phyloP scores from a whole-genome alignment of 1,284 basidiomycete genomes.

The Neotropicomus parvogracilis region DNA sequence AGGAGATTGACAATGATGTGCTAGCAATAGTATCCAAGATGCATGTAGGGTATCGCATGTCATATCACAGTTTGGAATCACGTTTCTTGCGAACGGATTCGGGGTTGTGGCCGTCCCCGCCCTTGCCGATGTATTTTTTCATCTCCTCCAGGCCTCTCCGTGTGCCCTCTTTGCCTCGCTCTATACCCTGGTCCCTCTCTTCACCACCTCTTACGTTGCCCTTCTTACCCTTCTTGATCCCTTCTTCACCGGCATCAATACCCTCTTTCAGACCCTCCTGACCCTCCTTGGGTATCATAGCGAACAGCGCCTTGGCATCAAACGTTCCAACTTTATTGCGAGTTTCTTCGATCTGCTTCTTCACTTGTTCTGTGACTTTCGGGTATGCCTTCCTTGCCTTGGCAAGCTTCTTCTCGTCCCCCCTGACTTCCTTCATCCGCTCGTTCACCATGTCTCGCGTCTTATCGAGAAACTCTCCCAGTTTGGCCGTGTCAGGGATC shows the following conservation, averaged over 20 bases:
- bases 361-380: constrained; percentile 11
- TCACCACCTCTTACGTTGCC: not conserved
- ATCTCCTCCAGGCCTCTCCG: constrained; percentile 9
- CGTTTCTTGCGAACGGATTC: constrained; percentile 14
- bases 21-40: not conserved
- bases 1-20: not conserved
- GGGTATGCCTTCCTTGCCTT: constrained; percentile 20
- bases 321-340: constrained; percentile 6
- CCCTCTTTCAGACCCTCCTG: constrained; percentile 3
- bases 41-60: constrained; percentile 4
- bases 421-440: constrained; percentile 15
- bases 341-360: constrained; percentile 11
- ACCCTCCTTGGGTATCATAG: constrained; percentile 9
- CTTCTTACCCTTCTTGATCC: not conserved
- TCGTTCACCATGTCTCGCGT: constrained; percentile 17
- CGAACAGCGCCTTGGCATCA: constrained; percentile 3
- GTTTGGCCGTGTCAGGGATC: constrained; percentile 5
- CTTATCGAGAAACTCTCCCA: constrained; percentile 20
- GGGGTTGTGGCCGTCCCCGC: constrained; percentile 7
- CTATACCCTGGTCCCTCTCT: constrained; percentile 5
- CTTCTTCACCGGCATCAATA: constrained; percentile 4
- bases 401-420: constrained; percentile 20
- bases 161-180: constrained; percentile 4
- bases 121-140: constrained; percentile 6
- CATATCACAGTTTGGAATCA: constrained; percentile 24